These are phyloP conservation scores for Pyropia yezoensis DNA, from an alignment of 23 red algal genomes.

Conservation along the genomic window DNA sequence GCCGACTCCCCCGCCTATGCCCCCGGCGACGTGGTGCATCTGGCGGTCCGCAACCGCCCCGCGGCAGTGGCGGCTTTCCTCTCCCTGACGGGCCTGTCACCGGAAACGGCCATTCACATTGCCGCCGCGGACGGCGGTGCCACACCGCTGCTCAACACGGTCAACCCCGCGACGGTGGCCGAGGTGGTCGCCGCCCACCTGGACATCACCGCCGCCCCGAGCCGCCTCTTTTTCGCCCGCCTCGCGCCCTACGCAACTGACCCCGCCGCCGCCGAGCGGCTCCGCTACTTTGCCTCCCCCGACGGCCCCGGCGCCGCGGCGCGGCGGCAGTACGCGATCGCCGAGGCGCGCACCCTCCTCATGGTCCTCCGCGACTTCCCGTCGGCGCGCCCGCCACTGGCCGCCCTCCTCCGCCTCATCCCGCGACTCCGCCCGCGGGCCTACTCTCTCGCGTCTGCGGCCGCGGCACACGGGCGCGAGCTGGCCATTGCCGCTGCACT, in stretches of 20 bases:
- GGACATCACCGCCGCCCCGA: conserved; percentile 45
- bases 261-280: conserved; percentile 27
- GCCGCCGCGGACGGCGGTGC: conserved; percentile 13
- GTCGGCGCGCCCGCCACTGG: conserved; percentile 53
- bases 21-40: conserved; percentile 75
- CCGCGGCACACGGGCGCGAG: conserved; percentile 24
- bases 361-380: conserved; percentile 85
- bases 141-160: conserved; percentile 21
- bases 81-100: conserved; percentile 38
- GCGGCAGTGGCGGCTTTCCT: conserved; percentile 48
- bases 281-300: conserved; percentile 45
- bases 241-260: conserved; percentile 55
- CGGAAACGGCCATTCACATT: conserved; percentile 14
- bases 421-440: conserved; percentile 60
- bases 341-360: conserved; percentile 60
- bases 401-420: conserved; percentile 55
- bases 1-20: conserved; percentile 9
- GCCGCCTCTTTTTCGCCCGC: conserved; percentile 58
- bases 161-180: conserved; percentile 37
- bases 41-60: conserved; percentile 49
- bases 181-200: conserved; percentile 64
- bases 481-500: conserved; percentile 61
- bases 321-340: conserved; percentile 60
- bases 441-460: conserved; percentile 81
- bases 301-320: conserved; percentile 28